These are phyloP conservation scores for Teunomyces barrocoloradensis DNA, from an alignment of 805 yeast genomes.

Conservation along the genomic window DNA sequence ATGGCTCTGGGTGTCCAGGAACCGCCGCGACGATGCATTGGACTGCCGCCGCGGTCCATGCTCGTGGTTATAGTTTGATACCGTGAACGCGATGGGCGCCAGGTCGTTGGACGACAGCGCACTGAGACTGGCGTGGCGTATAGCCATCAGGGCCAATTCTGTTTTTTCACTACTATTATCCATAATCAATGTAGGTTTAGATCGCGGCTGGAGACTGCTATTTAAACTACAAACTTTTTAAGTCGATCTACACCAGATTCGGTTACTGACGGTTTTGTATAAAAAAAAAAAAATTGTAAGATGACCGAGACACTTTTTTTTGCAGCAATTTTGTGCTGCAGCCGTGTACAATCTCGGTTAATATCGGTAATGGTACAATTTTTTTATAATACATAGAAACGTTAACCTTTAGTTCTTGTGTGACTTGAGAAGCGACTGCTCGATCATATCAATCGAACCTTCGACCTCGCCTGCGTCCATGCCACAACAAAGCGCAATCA, in stretches of 20 bases:
- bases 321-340: conserved; percentile 3
- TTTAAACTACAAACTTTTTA: background rate
- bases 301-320: background rate
- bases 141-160: conserved; percentile 1
- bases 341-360: background rate
- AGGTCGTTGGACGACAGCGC: conserved; percentile 14
- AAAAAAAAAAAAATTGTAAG: background rate
- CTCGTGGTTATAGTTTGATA: background rate
- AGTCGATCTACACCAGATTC: background rate
- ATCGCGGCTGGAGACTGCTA: background rate
- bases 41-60: conserved; percentile 15
- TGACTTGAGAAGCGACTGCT: conserved; percentile 33
- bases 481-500: conserved; percentile 43
- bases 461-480: conserved; percentile 41
- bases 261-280: background rate
- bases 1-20: conserved; percentile 1
- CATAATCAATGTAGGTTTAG: background rate
- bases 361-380: conserved; percentile 2
- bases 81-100: conserved; percentile 1
- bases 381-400: background rate
- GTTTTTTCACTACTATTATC: conserved; percentile 1
- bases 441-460: conserved; percentile 40
- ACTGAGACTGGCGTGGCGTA: conserved; percentile 4
- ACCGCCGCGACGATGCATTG: conserved; percentile 10
- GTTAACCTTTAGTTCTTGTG: background rate